A percentile compares a stretch with the other conserved stretches of the same genome.
phyloP scores from a whole-genome alignment of 73 alveolate species.

The Paramecium tetraurelia region DNA sequence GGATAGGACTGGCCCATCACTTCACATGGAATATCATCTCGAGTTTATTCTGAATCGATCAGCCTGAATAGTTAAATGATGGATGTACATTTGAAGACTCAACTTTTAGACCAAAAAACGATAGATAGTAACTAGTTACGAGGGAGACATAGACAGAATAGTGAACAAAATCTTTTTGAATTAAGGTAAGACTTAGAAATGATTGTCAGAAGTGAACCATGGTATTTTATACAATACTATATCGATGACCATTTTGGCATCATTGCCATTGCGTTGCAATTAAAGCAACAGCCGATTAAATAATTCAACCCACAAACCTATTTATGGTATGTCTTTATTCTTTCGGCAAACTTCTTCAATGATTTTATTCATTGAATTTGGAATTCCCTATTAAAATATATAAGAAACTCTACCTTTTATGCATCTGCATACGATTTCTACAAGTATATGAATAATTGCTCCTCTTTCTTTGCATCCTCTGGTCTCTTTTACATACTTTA shows the following conservation, averaged over 20 bases:
- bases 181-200: neutral
- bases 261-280: neutral
- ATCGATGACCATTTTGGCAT: conserved; percentile 37
- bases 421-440: neutral
- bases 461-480: conserved; percentile 19
- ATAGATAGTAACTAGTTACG: neutral
- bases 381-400: neutral
- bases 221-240: conserved; percentile 51
- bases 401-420: neutral
- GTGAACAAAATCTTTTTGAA: neutral
- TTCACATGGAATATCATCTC: conserved; percentile 30
- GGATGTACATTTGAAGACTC: neutral
- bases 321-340: neutral
- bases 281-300: conserved; percentile 7
- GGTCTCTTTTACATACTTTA: neutral
- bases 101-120: neutral
- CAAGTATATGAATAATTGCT: neutral
- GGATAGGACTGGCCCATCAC: neutral
- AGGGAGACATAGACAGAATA: neutral
- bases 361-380: conserved; percentile 4
- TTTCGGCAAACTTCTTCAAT: conserved; percentile 37
- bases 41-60: neutral
- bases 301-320: neutral
- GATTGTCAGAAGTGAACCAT: conserved; percentile 44
- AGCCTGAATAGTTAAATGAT: neutral